phyloP scores from a whole-genome alignment of 441 rosid species.

The Gossypium schwendimanii region DNA sequence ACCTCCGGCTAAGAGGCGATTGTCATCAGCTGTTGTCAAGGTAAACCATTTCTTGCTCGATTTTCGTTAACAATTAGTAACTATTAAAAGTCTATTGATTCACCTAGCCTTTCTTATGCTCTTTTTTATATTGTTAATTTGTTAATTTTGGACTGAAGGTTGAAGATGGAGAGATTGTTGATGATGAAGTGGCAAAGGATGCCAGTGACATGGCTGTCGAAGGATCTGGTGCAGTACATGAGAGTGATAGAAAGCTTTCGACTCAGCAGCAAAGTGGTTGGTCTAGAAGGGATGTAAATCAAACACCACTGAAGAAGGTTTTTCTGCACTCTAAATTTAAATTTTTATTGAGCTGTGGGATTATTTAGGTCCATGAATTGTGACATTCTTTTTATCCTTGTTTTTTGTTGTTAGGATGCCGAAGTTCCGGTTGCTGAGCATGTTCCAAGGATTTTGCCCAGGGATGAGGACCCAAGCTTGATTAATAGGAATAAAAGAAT shows the following conservation, averaged over 20 bases:
- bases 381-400: background rate
- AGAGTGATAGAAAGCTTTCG: slow-evolving; percentile 32
- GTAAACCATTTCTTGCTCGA: slow-evolving; percentile 24
- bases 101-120: background rate
- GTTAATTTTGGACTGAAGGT: slow-evolving; percentile 31
- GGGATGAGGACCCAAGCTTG: slow-evolving; percentile 84
- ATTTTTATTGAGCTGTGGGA: background rate
- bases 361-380: background rate
- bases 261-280: slow-evolving; percentile 36
- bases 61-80: background rate
- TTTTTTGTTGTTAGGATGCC: slow-evolving; percentile 34
- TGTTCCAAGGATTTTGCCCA: slow-evolving; percentile 76
- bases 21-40: slow-evolving; percentile 90
- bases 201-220: slow-evolving; percentile 24
- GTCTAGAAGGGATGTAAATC: slow-evolving; percentile 55
- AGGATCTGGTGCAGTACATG: slow-evolving; percentile 29
- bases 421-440: slow-evolving; percentile 47
- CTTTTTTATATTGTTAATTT: background rate
- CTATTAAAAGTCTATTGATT: background rate
- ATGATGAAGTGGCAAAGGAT: slow-evolving; percentile 30
- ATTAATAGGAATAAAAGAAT: slow-evolving; percentile 87
- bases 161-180: slow-evolving; percentile 60
- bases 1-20: slow-evolving; percentile 78
- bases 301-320: slow-evolving; percentile 47
- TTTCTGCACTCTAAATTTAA: background rate